These are phyloP conservation scores for Sphaerulina vaccinii DNA, from an alignment of 2,329 filamentous ascomycete species.

Conservation along the genomic window DNA sequence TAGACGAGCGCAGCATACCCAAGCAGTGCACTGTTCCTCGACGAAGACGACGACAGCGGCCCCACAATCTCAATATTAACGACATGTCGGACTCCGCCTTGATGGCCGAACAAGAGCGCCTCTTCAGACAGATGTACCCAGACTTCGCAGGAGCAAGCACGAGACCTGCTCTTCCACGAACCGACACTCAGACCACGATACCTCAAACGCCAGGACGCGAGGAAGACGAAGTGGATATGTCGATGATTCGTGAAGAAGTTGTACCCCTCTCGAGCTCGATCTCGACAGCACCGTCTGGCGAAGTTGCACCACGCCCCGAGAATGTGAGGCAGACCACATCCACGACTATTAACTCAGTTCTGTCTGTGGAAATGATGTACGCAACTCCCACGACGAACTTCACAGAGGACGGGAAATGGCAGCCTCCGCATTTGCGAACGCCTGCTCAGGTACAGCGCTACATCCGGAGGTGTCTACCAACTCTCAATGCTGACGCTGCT, in stretches of 20 bases:
- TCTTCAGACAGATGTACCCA: conserved; percentile 49
- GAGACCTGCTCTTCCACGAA: conserved; percentile 11
- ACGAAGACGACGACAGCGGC: conserved; percentile 39
- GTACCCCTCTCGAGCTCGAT: conserved; percentile 9
- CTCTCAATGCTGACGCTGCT: conserved; percentile 45
- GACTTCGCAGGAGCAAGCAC: conserved; percentile 35
- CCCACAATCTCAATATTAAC: conserved; percentile 35
- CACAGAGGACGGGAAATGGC: conserved; percentile 37
- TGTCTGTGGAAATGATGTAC: conserved; percentile 37
- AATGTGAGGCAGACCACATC: conserved; percentile 30
- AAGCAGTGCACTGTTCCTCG: conserved; percentile 50
- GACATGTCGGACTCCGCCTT: conserved; percentile 38
- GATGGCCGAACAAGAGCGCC: conserved; percentile 50
- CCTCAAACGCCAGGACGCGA: conserved; percentile 29
- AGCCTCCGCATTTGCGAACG: conserved; percentile 35
- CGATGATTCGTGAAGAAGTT: conserved; percentile 37
- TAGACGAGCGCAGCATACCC: conserved; percentile 63
- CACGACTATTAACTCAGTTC: conserved; percentile 28
- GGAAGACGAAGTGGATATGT: conserved; percentile 39
- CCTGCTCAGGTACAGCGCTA: conserved; percentile 45
- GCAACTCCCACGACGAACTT: conserved; percentile 35
- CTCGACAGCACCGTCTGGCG: conserved; percentile 5
- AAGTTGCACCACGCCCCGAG: conserved; percentile 21
- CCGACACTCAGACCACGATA: conserved; percentile 13
- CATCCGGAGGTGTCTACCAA: conserved; percentile 48